Evolutionary conservation across 2,329 filamentous ascomycete genomes (phyloP).

Genomic region (Rachicladosporium sp.): DNA sequence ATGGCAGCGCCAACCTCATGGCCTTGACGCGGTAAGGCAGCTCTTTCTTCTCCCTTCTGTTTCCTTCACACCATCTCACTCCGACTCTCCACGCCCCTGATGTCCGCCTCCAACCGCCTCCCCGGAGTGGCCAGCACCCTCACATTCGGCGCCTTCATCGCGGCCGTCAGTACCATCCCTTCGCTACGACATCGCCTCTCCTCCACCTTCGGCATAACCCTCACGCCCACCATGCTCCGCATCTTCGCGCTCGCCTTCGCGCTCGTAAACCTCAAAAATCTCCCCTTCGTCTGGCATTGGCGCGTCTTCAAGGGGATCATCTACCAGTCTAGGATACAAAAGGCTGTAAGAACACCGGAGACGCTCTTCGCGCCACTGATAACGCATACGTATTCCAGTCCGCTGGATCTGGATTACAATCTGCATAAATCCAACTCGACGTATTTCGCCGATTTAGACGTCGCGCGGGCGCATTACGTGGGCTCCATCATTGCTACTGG

Average conservation of each 20-base stretch:
- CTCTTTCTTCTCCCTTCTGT: too few relatives aligned
- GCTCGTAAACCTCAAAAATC: conserved; percentile 57
- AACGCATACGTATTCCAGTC: conserved; percentile 51
- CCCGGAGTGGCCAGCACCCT: conserved; percentile 18
- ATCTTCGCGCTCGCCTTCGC: conserved; percentile 38
- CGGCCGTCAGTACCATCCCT: conserved; percentile 14
- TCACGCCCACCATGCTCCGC: conserved; percentile 16
- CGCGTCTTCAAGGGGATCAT: conserved; percentile 32
- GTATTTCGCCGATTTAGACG: conserved; percentile 78
- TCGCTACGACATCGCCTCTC: conserved; percentile 16
- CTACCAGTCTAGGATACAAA: conserved; percentile 32
- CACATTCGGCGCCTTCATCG: conserved; percentile 13
- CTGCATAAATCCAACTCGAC: conserved; percentile 73
- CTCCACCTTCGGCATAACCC: conserved; percentile 10
- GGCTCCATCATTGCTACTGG: conserved; percentile 39
- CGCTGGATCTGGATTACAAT: conserved; percentile 78
- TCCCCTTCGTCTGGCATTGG: conserved; percentile 62
- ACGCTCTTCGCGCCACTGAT: conserved; percentile 61
- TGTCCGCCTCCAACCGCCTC: conserved; percentile 22
- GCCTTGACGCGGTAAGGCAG: too few relatives aligned
- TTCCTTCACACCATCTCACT: too few relatives aligned
- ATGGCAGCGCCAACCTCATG: too few relatives aligned
- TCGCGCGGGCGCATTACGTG: conserved; percentile 69
- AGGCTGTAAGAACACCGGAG: conserved; percentile 34
- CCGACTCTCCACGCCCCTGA: conserved; percentile 5